These are phyloP conservation scores for Verticillium klebahnii DNA, from an alignment of 2,329 filamentous ascomycete genomes.

Conservation along the genomic window DNA sequence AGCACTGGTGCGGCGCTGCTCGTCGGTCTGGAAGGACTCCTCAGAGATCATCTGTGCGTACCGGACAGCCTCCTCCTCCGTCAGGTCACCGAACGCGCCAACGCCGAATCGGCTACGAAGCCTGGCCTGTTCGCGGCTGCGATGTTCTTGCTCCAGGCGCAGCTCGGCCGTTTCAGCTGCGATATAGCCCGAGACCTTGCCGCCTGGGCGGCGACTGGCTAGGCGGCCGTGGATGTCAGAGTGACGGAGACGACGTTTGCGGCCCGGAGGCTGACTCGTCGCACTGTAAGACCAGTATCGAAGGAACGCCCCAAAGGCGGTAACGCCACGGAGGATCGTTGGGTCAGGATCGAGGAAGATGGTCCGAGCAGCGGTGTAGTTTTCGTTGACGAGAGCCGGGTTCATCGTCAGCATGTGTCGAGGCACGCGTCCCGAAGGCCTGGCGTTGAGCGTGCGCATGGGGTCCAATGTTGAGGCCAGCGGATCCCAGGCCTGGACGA, in stretches of 20 bases:
- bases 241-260: conserved; percentile 74
- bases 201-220: conserved; percentile 52
- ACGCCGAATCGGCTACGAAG: conserved; percentile 80
- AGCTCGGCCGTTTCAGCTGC: conserved; percentile 80
- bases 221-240: conserved; percentile 52
- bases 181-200: conserved; percentile 75
- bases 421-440: conserved; percentile 76
- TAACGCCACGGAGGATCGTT: conserved; percentile 76
- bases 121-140: conserved; percentile 62
- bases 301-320: conserved; percentile 80
- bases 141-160: conserved; percentile 64
- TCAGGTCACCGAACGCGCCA: conserved; percentile 60
- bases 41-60: conserved; percentile 65
- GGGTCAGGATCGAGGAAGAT: conserved; percentile 86
- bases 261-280: conserved; percentile 67
- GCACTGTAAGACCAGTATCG: conserved; percentile 95
- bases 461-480: conserved; percentile 74
- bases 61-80: conserved; percentile 59
- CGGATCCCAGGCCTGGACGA: conserved; percentile 97
- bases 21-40: conserved; percentile 53
- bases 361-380: conserved; percentile 76
- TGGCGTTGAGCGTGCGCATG: conserved; percentile 80
- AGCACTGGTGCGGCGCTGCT: conserved; percentile 48
- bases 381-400: conserved; percentile 60
- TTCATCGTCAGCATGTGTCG: conserved; percentile 58